Evolutionary conservation across 805 yeast species (phyloP).

Genomic region (Blastobotrys robertii): DNA sequence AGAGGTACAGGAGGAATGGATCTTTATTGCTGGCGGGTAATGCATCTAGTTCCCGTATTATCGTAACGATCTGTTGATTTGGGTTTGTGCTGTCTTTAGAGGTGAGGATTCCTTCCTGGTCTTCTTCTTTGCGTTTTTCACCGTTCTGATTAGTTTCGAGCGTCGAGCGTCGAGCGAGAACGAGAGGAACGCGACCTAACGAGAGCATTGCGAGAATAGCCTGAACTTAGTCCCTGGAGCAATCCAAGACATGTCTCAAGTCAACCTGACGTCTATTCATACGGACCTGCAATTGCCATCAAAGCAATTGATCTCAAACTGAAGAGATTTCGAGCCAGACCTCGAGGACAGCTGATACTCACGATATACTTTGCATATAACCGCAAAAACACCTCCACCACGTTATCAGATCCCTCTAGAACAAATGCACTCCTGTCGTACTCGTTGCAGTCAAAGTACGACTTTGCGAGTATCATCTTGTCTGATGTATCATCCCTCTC

Average conservation of each 20-base stretch:
- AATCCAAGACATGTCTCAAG: not conserved
- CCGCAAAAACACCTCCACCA: constrained; percentile 39
- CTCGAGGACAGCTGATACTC: not conserved
- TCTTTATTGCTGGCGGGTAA: constrained; percentile 20
- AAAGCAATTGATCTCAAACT: too few relatives aligned
- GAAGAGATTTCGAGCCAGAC: too few relatives aligned
- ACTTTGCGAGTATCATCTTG: constrained; percentile 52
- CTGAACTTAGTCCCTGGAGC: not conserved
- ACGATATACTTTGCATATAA: constrained; percentile 56
- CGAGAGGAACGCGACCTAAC: too few relatives aligned
- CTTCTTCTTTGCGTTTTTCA: constrained; percentile 66
- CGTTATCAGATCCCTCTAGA: constrained; percentile 39
- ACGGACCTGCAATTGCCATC: too few relatives aligned
- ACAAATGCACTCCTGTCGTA: constrained; percentile 65
- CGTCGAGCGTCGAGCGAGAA: too few relatives aligned
- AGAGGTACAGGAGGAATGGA: constrained; percentile 61
- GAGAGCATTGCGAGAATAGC: too few relatives aligned
- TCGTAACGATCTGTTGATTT: constrained; percentile 27
- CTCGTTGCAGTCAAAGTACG: constrained; percentile 75
- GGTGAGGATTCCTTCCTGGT: constrained; percentile 53
- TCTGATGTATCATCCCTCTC: constrained; percentile 24
- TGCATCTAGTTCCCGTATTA: constrained; percentile 34
- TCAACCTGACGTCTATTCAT: too few relatives aligned
- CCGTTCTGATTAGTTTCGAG: constrained; percentile 36
- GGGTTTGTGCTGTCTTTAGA: constrained; percentile 20